A percentile compares a stretch with the other conserved stretches of the same genome.
phyloP scores from a whole-genome alignment of 768 basidiomycete genomes.

The Lactifluus echinatus region DNA sequence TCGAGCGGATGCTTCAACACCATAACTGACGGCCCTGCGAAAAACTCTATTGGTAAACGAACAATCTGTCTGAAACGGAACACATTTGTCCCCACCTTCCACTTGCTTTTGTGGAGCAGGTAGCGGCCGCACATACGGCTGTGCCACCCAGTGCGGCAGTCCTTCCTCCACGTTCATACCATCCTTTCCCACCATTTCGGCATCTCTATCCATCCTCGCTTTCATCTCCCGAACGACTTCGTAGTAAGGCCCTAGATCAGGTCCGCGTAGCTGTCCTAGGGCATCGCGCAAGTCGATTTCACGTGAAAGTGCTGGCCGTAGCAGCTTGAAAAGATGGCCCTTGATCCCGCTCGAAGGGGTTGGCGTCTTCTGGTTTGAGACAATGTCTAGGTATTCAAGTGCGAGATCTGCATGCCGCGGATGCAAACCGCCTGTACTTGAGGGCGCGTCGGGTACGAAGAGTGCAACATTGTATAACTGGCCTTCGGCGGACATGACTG shows the following conservation, averaged over 20 bases:
- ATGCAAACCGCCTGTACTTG: slow-evolving; percentile 31
- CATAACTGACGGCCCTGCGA: not conserved
- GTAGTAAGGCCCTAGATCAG: slow-evolving; percentile 30
- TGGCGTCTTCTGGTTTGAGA: slow-evolving; percentile 55
- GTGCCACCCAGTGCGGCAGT: slow-evolving; percentile 62
- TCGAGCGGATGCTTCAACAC: not conserved
- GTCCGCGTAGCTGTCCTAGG: slow-evolving; percentile 43
- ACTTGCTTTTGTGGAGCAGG: not conserved
- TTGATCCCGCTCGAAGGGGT: slow-evolving; percentile 75
- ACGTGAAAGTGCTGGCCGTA: slow-evolving; percentile 62
- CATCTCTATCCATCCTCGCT: slow-evolving; percentile 48
- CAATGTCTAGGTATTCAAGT: slow-evolving; percentile 80
- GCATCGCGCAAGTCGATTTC: slow-evolving; percentile 67
- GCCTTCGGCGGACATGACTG: slow-evolving; percentile 92
- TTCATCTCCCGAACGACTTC: slow-evolving; percentile 54
- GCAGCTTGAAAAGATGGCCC: slow-evolving; percentile 87
- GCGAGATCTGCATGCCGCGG: slow-evolving; percentile 61
- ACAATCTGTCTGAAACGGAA: not conserved
- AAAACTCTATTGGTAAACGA: not conserved
- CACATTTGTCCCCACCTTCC: not conserved
- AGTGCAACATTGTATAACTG: slow-evolving; percentile 88
- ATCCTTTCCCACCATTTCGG: slow-evolving; percentile 27
- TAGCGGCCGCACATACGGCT: slow-evolving; percentile 55
- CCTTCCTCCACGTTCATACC: slow-evolving; percentile 35
- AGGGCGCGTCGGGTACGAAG: slow-evolving; percentile 34